Evolutionary conservation across 1,284 basidiomycete genomes (phyloP), one percentile per base, ranked within the genome.

Genomic region (Wallemia hederae): DNA sequence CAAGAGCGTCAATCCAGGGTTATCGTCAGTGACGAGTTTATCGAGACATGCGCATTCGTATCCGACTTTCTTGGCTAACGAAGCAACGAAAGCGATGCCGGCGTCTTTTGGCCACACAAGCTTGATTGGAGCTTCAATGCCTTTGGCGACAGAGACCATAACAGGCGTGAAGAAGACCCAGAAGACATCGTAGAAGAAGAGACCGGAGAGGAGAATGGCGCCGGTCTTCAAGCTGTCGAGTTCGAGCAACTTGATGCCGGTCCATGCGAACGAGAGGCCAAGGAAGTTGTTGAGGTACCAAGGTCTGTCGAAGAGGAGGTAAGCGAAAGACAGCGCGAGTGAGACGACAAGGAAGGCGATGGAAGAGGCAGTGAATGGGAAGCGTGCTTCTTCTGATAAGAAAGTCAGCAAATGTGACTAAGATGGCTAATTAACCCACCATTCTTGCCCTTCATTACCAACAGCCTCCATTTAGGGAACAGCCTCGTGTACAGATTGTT

Each of bases 121-220:
- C 71, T 92, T 92, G 72, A 92, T 94, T 15, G 92, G 92, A n/a
- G 83, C 80, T 66, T 97, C 90, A 62, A 97, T 79, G 61, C 78
- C 81, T 31, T 83, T 90, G 0, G 92, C 92, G 0, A 97, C 92
- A 65, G 82, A 81, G 28, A 91, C 82, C 89, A 92, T 91, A 80
- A 67, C 63, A 24, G 64, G 62, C 0, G 81, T 83, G 27, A 82
- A 82, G 68, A 85, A 86, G 19, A 88, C 87, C 85, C 81, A 86
- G 77, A 79, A 87, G 56, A 92, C 78, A 67, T 92, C 90, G 69
- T 92, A 96, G 27, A 91, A 62, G 72, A 94, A 88, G 27, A 94
- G 73, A 0, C 84, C 79, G 1, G 74, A 76, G 1, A 98, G 75
- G 17, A 98, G 77, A 61, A 90, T 79, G 60, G 77, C 77, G 1